Percentiles rank a stretch among this genome's conserved stretches.
phyloP scores from a whole-genome alignment of 345 rosid species.

The Stellera chamaejasme region DNA sequence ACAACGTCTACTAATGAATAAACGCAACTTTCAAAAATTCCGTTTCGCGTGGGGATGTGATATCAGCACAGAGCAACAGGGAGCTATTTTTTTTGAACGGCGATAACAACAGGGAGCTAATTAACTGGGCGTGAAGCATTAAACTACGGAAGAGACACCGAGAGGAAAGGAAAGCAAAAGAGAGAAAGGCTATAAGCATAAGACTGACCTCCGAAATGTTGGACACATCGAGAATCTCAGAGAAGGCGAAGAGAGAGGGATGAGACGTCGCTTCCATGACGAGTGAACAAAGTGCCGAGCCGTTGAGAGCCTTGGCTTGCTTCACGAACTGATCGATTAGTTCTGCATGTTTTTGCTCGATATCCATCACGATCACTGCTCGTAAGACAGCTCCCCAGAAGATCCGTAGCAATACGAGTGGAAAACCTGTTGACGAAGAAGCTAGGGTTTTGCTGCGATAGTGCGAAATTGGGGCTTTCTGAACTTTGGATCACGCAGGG shows the following conservation, averaged over 20 bases:
- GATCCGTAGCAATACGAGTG: too few species aligned
- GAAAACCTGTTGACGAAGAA: too few species aligned
- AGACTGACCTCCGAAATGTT: constrained; percentile 38
- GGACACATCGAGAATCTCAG: constrained; percentile 80
- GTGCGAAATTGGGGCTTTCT: too few species aligned
- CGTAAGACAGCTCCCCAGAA: too few species aligned
- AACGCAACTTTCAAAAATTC: too few species aligned
- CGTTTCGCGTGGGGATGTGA: neutral
- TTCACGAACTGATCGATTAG: constrained; percentile 54
- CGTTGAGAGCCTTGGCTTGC: constrained; percentile 46
- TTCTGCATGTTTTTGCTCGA: constrained; percentile 77
- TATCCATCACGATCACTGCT: constrained; percentile 42
- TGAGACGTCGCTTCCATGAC: constrained; percentile 78
- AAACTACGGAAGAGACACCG: too few species aligned
- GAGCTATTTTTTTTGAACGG: too few species aligned
- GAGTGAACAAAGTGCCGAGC: constrained; percentile 43
- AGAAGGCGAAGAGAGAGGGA: constrained; percentile 85
- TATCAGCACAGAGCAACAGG: neutral
- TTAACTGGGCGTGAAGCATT: neutral
- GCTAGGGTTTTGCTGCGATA: too few species aligned
- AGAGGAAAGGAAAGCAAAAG: neutral
- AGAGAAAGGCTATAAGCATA: neutral
- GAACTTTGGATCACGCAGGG: too few species aligned
- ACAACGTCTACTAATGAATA: too few species aligned
- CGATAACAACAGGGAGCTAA: constrained; percentile 7